Conservation (phyloP, 2,329 filamentous ascomycete species). For the Aspergillus ochraceus region DNA sequence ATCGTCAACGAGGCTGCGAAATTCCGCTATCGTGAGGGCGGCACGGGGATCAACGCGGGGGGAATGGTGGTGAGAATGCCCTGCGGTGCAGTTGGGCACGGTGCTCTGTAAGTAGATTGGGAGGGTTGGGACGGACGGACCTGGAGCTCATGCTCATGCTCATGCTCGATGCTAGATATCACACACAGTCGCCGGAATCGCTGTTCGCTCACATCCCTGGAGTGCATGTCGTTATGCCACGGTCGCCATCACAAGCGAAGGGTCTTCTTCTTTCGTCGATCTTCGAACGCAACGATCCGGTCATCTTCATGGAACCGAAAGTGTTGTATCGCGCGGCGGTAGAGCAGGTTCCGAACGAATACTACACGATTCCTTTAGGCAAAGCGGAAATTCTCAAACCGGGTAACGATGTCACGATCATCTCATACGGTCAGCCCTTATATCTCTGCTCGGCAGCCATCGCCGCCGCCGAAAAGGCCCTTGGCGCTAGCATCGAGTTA, state of each 20-base stretch:
- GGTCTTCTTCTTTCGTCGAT: conserved; percentile 77
- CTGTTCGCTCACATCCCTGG: conserved; percentile 88
- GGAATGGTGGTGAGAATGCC: conserved; percentile 89
- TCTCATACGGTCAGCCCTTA: conserved; percentile 86
- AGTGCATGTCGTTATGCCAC: conserved; percentile 78
- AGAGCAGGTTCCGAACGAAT: conserved; percentile 79
- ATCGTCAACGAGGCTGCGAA: conserved; percentile 92
- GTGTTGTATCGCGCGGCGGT: conserved; percentile 88
- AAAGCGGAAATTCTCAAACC: conserved; percentile 82
- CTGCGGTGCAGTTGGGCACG: conserved; percentile 84
- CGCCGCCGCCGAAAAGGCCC: conserved; percentile 70
- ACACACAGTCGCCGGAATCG: conserved; percentile 85
- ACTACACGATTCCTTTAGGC: conserved; percentile 80
- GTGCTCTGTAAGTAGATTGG: conserved; percentile 59
- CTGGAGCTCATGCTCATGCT: background rate
- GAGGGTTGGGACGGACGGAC: too few species aligned
- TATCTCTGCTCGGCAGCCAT: conserved; percentile 82
- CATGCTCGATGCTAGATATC: conserved; percentile 52
- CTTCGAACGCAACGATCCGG: conserved; percentile 74
- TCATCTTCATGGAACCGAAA: conserved; percentile 93
- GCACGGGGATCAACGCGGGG: conserved; percentile 67
- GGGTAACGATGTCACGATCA: conserved; percentile 76
- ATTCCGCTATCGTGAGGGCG: conserved; percentile 72
- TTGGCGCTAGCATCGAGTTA: conserved; percentile 76
- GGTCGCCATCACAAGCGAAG: conserved; percentile 85